Evolutionary conservation across 1,284 basidiomycete species (phyloP).

Genomic region (Tylopilus sp.): DNA sequence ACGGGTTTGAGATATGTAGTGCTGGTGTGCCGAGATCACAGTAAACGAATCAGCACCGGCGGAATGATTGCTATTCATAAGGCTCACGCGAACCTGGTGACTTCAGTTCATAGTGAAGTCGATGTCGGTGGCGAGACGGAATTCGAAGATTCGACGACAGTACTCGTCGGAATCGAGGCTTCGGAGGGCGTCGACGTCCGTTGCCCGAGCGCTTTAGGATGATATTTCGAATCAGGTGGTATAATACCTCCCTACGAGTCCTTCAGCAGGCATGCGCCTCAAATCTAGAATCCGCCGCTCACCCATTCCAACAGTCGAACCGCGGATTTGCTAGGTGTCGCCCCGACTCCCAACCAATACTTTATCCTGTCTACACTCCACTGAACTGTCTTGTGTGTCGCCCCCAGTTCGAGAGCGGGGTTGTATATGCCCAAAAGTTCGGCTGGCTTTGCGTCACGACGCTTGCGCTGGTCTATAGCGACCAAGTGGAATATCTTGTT

Average conservation of each 20-base stretch:
- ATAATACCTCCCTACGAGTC: slow-evolving; percentile 45
- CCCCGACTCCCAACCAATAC: slow-evolving; percentile 88
- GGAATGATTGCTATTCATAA: background rate
- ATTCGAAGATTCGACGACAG: background rate
- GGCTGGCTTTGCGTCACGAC: slow-evolving; percentile 86
- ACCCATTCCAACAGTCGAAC: slow-evolving; percentile 80
- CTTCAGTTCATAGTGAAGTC: slow-evolving; percentile 10
- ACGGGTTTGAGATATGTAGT: slow-evolving; percentile 4
- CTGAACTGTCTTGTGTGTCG: slow-evolving; percentile 70
- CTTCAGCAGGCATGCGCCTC: slow-evolving; percentile 27
- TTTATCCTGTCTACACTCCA: slow-evolving; percentile 90
- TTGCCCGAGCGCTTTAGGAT: slow-evolving; percentile 37
- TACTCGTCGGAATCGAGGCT: background rate
- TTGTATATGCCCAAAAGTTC: slow-evolving; percentile 90
- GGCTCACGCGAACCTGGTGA: background rate
- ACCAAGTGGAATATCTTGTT: slow-evolving; percentile 87
- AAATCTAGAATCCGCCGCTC: slow-evolving; percentile 38
- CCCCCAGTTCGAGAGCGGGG: slow-evolving; percentile 49
- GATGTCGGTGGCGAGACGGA: slow-evolving; percentile 6
- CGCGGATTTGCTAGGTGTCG: slow-evolving; percentile 78
- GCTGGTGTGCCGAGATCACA: slow-evolving; percentile 1
- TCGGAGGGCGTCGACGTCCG: slow-evolving; percentile 6
- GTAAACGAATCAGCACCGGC: background rate
- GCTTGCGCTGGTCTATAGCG: slow-evolving; percentile 73
- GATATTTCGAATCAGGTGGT: slow-evolving; percentile 52